Conservation (phyloP, 192 early-diverging fungal genomes). For the Borealophlyctis nickersoniae region DNA sequence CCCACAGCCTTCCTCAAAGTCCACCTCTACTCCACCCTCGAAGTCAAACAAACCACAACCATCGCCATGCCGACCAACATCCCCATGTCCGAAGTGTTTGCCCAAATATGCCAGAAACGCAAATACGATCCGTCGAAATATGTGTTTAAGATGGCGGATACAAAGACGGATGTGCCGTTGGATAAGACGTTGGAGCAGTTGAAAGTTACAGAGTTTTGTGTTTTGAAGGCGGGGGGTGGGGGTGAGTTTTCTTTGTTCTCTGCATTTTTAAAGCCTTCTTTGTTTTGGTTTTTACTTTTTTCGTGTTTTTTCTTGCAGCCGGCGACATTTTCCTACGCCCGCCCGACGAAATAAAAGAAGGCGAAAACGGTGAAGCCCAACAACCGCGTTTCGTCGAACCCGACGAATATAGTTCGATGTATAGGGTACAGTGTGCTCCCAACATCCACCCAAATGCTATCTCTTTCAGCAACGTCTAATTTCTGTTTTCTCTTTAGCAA, state of each 20-base stretch:
- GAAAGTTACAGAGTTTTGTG: conserved; percentile 62
- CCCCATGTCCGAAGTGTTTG: conserved; percentile 76
- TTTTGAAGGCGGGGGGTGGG: conserved; percentile 65
- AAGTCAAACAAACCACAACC: conserved; percentile 89
- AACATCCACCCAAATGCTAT: background rate
- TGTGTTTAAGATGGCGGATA: conserved; percentile 78
- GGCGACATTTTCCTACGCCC: conserved; percentile 60
- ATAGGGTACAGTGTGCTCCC: conserved; percentile 36
- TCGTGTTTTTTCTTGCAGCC: conserved; percentile 26
- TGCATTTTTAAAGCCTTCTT: conserved; percentile 3
- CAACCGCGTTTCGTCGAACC: conserved; percentile 36
- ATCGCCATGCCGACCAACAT: conserved; percentile 70
- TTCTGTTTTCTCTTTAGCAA: conserved; percentile 46
- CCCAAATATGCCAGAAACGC: conserved; percentile 81
- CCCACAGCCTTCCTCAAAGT: conserved; percentile 51
- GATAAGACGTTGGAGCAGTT: conserved; percentile 75
- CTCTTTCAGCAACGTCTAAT: conserved; percentile 1
- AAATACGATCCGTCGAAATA: conserved; percentile 84
- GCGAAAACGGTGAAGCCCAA: conserved; percentile 12
- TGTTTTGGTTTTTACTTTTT: conserved; percentile 2
- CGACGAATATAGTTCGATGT: conserved; percentile 51
- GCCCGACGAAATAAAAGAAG: conserved; percentile 40
- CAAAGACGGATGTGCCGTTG: conserved; percentile 68
- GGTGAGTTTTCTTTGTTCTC: conserved; percentile 21
- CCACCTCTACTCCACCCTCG: conserved; percentile 63